Percentiles rank a stretch among this genome's conserved stretches.
These are phyloP conservation scores for Hansenula lynferdii DNA, from an alignment of 1,139 yeast species.

Conservation along the genomic window DNA sequence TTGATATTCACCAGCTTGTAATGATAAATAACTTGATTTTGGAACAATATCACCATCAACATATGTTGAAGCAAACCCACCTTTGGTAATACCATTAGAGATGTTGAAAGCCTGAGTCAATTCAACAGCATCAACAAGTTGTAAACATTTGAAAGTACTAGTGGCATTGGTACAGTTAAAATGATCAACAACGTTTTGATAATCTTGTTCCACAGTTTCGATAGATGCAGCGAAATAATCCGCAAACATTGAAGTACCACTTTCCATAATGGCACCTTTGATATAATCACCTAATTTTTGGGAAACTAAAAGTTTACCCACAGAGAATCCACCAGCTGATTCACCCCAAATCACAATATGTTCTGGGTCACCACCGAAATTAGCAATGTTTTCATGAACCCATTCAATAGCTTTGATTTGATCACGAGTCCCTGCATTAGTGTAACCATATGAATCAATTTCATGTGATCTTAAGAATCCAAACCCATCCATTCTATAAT, in stretches of 20 bases:
- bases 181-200: constrained; percentile 8
- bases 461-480: too few relatives aligned
- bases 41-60: constrained; percentile 17
- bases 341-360: constrained; percentile 33
- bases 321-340: constrained; percentile 33
- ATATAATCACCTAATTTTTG: constrained; percentile 22
- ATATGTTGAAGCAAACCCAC: constrained; percentile 8
- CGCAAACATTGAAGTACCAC: constrained; percentile 15
- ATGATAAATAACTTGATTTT: constrained; percentile 9
- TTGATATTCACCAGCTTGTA: constrained; percentile 8
- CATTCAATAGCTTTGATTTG: too few relatives aligned
- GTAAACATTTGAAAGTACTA: constrained; percentile 15
- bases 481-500: too few relatives aligned
- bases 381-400: too few relatives aligned
- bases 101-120: constrained; percentile 12
- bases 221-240: constrained; percentile 5
- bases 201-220: constrained; percentile 8
- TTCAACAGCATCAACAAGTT: constrained; percentile 8
- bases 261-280: constrained; percentile 26
- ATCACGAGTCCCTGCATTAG: too few relatives aligned
- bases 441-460: too few relatives aligned
- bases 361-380: too few relatives aligned
- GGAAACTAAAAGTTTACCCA: constrained; percentile 24
- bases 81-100: constrained; percentile 10
- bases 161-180: constrained; percentile 13